Evolutionary conservation across 345 rosid genomes (phyloP).

Genomic region (Bretschneidera sinensis): DNA sequence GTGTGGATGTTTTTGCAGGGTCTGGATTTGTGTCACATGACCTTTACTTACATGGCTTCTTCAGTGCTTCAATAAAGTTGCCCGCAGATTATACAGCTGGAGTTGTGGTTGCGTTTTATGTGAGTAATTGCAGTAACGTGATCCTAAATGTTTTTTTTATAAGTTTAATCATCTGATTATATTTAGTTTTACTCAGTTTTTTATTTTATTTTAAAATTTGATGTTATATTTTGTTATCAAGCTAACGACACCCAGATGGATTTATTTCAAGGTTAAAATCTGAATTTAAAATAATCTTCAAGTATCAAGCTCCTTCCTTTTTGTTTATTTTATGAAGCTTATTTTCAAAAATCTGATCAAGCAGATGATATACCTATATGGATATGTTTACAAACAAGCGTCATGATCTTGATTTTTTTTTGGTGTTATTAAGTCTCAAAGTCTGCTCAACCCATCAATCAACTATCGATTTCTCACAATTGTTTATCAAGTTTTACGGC

Average conservation of each 20-base stretch:
- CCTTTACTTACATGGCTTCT: slow-evolving; percentile 85
- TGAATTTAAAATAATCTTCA: too few species aligned
- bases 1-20: slow-evolving; percentile 40
- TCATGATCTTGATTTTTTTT: not conserved
- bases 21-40: slow-evolving; percentile 98
- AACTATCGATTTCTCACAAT: too few species aligned
- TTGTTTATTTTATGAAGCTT: too few species aligned
- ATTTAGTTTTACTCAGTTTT: not conserved
- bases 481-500: too few species aligned
- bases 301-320: too few species aligned
- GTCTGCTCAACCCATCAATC: too few species aligned
- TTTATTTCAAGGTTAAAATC: too few species aligned
- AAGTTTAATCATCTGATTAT: not conserved
- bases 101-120: slow-evolving; percentile 97
- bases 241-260: too few species aligned
- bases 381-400: too few species aligned
- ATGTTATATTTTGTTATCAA: too few species aligned
- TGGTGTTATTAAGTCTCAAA: not conserved
- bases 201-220: not conserved
- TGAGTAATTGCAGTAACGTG: slow-evolving; percentile 30
- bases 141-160: not conserved
- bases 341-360: too few species aligned
- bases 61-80: slow-evolving; percentile 87
- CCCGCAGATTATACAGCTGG: slow-evolving; percentile 99
- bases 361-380: too few species aligned